Base-by-base conservation (phyloP, 2,329 filamentous ascomycete genomes). In the Diplodia intermedia region DNA sequence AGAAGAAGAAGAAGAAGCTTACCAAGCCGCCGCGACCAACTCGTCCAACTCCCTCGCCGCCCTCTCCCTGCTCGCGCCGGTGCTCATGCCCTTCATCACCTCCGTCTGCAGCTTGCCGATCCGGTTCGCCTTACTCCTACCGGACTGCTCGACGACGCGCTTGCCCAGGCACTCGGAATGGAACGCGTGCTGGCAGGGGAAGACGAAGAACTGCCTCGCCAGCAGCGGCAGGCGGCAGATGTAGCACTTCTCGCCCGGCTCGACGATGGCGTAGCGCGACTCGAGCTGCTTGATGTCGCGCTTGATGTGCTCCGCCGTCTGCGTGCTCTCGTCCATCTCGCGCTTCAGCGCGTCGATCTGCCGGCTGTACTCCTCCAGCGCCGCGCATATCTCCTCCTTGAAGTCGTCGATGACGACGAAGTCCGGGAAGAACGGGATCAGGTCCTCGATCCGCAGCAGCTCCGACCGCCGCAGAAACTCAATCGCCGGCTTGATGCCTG, bases 371-470 rank as follows among this genome's bases (percentile, higher is more conserved):
- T 96, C 92, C 79, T 99, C 95, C 1, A 99, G 86, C 0, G 96
- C 95, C 0, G 88, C 85, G 81, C 95, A 99, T 47, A 99, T 98
- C 78, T 99, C 95, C 71, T 98, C 94, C 77, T 98, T 97, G 86
- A 99, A 99, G 79, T 98, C 95, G 77, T 99, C 95, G 70, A 99
- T 98, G 63, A 98, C 91, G 29, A 98, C 93, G 76, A 99, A 99
- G 78, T 99, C 95, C 0, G 95, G 95, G 81, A 99, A 99, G 83
- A 99, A 97, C 0, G 95, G 95, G 50, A 99, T 98, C 36, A 99
- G 82, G 75, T 99, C 95, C 81, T 99, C 95, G 71, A 99, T 99
- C 71, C 91, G 90, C 60, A 99, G 87, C 14, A 98, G 85, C 69
- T 97, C 93, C 77, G 94, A 97, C 11, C 93, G 90, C 72, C 93